Evolutionary conservation across 805 yeast species (phyloP), one percentile per base, ranked within the genome.

Genomic region (Nakazawaea peltata): DNA sequence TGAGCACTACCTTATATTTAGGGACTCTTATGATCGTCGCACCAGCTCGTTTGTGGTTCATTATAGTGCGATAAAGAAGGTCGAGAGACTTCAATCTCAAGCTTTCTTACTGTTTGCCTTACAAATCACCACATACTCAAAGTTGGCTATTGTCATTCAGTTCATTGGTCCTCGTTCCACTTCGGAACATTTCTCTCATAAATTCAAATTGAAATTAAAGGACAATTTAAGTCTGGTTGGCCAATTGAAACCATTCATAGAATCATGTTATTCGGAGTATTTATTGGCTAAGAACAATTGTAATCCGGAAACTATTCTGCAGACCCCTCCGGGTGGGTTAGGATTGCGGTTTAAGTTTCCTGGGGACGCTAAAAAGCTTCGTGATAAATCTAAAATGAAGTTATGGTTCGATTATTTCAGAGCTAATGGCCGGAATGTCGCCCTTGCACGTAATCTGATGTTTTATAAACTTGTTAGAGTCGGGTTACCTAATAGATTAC

Each of bases 381-480:
- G 85, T 36, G 97, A 90, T 50, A 81, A 84, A 46, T 67, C 87
- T 4, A 90, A 88, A 45, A 74, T 90, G 71, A 79, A 90, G 47
- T 63, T 87, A 36, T 92, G 99, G 99, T 86, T 84, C 51, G 97
- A 90, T 49, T 81, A 83, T 48, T 82, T 88, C 54, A 68, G 80
- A 39, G 72, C 74, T 14, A 80, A 87, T 48, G 98, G 98, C 19
- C 67, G 95, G 32, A 87, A 88, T 49, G 60, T 92, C 34, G 77
- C 94, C 1, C 47, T 90, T 14, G 68, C 84, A 1, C 71, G 77
- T 32, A 84, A 81, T 37, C 84, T 77, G 26, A 74, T 77, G 50
- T 94, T 86, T 50, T 83, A 78, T 54, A 83, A 82, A 49, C 69
- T 92, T 33, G 71, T 92, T 7, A 68, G 97, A 33, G 92, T 88